These are phyloP conservation scores for Skeletonema marinoi DNA, from an alignment of 108 stramenopile species.

Conservation along the genomic window DNA sequence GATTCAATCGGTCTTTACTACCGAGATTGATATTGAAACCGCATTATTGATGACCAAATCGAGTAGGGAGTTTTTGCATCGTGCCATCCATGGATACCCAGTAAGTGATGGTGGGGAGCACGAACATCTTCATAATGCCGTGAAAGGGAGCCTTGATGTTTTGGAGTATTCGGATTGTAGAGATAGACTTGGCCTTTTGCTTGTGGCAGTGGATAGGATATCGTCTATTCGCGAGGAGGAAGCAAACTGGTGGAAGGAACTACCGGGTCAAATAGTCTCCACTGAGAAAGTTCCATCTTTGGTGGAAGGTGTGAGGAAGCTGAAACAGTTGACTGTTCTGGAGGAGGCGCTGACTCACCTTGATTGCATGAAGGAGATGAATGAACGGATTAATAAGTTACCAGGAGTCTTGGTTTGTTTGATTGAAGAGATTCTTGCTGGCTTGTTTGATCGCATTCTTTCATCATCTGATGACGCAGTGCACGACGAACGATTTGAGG, in stretches of 20 bases:
- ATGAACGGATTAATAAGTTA: constrained; percentile 24
- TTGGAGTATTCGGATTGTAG: constrained; percentile 27
- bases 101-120: constrained; percentile 1
- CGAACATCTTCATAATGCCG: constrained; percentile 10
- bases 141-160: constrained; percentile 24
- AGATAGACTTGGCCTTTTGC: constrained; percentile 32
- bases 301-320: constrained; percentile 19
- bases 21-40: constrained; percentile 34
- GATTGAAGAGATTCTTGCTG: constrained; percentile 29
- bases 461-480: not conserved
- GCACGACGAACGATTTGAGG: not conserved
- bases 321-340: constrained; percentile 20
- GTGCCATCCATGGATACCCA: constrained; percentile 22
- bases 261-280: constrained; percentile 1
- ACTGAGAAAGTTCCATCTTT: constrained; percentile 10
- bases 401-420: constrained; percentile 14
- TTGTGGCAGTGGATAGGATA: constrained; percentile 29
- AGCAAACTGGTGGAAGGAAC: constrained; percentile 29
- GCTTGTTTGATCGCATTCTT: constrained; percentile 26
- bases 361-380: constrained; percentile 12
- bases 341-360: constrained; percentile 40
- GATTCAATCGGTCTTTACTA: constrained; percentile 21
- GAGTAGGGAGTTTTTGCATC: constrained; percentile 31
- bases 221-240: constrained; percentile 29
- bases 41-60: constrained; percentile 30